These are phyloP conservation scores for Wallacemonas rigidus DNA, from an alignment of 208 protist genomes.

Conservation along the genomic window DNA sequence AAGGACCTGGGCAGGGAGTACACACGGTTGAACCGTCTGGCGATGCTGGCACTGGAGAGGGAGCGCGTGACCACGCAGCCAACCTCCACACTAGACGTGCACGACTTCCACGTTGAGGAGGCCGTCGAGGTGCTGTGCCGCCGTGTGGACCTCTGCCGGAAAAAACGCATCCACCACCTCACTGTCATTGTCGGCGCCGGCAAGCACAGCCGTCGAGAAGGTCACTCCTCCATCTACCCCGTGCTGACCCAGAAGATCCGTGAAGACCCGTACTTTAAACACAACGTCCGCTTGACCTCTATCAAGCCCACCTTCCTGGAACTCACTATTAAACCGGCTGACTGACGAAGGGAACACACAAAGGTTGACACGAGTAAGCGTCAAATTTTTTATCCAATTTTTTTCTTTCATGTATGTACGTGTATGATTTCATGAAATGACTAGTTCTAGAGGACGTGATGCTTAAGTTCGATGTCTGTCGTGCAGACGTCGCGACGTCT, in stretches of 20 bases:
- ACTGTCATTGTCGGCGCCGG: constrained; percentile 67
- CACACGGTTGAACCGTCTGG: constrained; percentile 71
- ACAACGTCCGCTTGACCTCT: constrained; percentile 31
- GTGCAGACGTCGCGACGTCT: too few relatives aligned
- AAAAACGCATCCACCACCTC: constrained; percentile 41
- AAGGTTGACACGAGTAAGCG: background rate
- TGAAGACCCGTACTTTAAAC: constrained; percentile 36
- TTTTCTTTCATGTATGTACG: background rate
- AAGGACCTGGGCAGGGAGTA: constrained; percentile 65
- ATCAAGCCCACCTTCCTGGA: constrained; percentile 54
- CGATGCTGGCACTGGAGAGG: constrained; percentile 80
- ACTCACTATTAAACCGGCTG: constrained; percentile 20
- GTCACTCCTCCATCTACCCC: constrained; percentile 39
- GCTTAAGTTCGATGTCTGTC: too few relatives aligned
- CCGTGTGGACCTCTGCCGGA: constrained; percentile 59
- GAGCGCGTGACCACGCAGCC: constrained; percentile 46
- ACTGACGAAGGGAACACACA: background rate
- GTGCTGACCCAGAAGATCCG: constrained; percentile 39
- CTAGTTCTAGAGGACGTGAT: too few relatives aligned
- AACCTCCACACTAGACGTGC: constrained; percentile 66
- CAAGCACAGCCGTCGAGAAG: constrained; percentile 58
- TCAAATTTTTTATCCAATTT: constrained; percentile 18
- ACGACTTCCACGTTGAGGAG: constrained; percentile 81
- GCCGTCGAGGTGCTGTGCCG: constrained; percentile 68
- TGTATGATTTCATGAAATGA: too few relatives aligned